Conservation (phyloP, 2,329 filamentous ascomycete genomes). For the Diaporthe sp. region DNA sequence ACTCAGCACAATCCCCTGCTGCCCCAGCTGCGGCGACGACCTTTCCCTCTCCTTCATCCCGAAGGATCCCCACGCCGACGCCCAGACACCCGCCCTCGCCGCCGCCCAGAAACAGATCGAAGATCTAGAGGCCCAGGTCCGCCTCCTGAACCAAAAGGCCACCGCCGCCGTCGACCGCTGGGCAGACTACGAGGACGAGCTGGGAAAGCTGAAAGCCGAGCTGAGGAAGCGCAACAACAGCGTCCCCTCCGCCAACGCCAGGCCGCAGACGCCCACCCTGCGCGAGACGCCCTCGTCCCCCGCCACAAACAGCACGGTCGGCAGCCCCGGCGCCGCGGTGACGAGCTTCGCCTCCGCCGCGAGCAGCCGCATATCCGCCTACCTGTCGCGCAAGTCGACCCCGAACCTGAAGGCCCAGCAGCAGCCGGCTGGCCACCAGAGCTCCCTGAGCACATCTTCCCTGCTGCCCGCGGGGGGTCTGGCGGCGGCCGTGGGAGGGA, state of each 20-base stretch:
- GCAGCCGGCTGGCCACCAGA: conserved; percentile 54
- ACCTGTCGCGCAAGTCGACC: conserved; percentile 44
- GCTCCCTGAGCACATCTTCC: conserved; percentile 30
- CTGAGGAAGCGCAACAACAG: conserved; percentile 40
- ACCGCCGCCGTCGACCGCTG: conserved; percentile 71
- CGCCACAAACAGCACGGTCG: background rate
- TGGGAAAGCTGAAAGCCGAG: conserved; percentile 65
- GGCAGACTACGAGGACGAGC: conserved; percentile 85
- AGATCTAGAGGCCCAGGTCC: conserved; percentile 78
- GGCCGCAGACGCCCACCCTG: conserved; percentile 28
- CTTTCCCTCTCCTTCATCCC: conserved; percentile 46
- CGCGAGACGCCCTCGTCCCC: conserved; percentile 24
- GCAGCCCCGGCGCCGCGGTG: conserved; percentile 37
- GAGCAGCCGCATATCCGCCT: conserved; percentile 44
- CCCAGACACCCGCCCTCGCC: conserved; percentile 56
- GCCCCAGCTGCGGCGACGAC: conserved; percentile 61
- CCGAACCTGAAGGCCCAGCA: conserved; percentile 48
- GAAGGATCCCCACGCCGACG: conserved; percentile 51
- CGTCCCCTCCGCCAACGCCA: conserved; percentile 8
- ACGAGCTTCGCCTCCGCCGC: conserved; percentile 44
- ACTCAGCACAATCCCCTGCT: conserved; percentile 50
- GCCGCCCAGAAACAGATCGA: conserved; percentile 69
- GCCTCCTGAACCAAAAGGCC: conserved; percentile 76
- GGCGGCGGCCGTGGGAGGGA: conserved; percentile 54
- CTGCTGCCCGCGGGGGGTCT: conserved; percentile 47